Evolutionary conservation across 2,329 filamentous ascomycete genomes (phyloP), one percentile per base, ranked within the genome.

Genomic region (Rhynchosporium agropyri): DNA sequence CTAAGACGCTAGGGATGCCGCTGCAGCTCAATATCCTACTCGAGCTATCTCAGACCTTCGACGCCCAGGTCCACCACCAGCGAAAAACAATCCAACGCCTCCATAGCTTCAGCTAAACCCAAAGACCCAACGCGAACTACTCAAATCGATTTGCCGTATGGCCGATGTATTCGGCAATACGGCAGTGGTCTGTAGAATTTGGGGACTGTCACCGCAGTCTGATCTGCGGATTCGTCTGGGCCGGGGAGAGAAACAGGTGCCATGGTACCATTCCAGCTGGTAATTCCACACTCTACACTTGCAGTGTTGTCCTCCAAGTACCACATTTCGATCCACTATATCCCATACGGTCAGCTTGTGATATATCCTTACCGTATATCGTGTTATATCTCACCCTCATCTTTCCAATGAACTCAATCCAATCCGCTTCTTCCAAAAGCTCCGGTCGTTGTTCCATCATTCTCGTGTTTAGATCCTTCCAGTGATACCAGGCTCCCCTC

Each of bases 251-350:
- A 45, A 29, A 36, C 1, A 15, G 43, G 43, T 40, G 45, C 56
- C 10, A 58, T 28, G 29, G 3, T 58, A 5, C 56, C 56, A 29
- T 58, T 58, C 56, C 56, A 58, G 45, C 56, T 58, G 10, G 29
- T 31, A 36, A 29, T 29, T 29, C 56, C 56, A 28, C 56, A 58
- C 4, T 38, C 29, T 4, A 58, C 33, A 20, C 56, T 58, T 6
- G 43, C 56, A 36, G 45, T 49, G 33, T 49, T 58, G 20, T 40
- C 43, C 45, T 58, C 56, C 45, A 33, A 49, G 28, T 58, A 58
- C 56, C 56, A 58, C 56, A 38, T 40, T 43, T 49, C 56, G 33
- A 58, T 58, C n/a, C 33, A 28, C 50, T 54, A 15, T 29, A 15
- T 29, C 10, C 6, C 33, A 42, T 10, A 5, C 48, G 38, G 26